Evolutionary conservation across 768 basidiomycete genomes (phyloP).

Genomic region (Russula abietina): DNA sequence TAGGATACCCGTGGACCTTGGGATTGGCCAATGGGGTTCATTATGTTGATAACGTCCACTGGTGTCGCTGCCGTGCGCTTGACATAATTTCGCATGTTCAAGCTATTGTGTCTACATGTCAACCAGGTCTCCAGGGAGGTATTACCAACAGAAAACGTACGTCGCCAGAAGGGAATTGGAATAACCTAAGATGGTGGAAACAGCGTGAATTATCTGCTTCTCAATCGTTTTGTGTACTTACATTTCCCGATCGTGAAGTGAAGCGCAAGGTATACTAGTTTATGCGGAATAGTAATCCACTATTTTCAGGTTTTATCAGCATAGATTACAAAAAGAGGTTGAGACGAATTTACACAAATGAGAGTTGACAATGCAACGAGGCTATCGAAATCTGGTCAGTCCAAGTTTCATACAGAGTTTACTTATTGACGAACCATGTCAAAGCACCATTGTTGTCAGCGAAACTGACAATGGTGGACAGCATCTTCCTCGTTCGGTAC

Average conservation of each 20-base stretch:
- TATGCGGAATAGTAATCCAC: constrained; percentile 14
- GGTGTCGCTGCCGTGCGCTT: background rate
- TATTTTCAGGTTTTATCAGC: background rate
- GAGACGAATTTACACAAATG: background rate
- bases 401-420: background rate
- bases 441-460: constrained; percentile 17
- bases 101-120: background rate
- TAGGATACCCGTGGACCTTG: background rate
- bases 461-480: constrained; percentile 14
- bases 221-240: background rate
- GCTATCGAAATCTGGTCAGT: constrained; percentile 1
- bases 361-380: constrained; percentile 12
- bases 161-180: constrained; percentile 19
- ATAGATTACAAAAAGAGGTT: background rate
- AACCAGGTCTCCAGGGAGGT: background rate
- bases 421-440: constrained; percentile 11
- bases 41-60: background rate
- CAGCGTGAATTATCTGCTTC: background rate
- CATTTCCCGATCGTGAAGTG: constrained; percentile 22
- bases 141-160: constrained; percentile 2
- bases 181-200: background rate
- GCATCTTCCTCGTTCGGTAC: constrained; percentile 10
- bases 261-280: constrained; percentile 13
- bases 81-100: constrained; percentile 22
- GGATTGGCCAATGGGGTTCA: background rate